Evolutionary conservation across 352 stramenopile genomes (phyloP), one percentile per base, ranked within the genome.

Genomic region (Phytophthora pisi): DNA sequence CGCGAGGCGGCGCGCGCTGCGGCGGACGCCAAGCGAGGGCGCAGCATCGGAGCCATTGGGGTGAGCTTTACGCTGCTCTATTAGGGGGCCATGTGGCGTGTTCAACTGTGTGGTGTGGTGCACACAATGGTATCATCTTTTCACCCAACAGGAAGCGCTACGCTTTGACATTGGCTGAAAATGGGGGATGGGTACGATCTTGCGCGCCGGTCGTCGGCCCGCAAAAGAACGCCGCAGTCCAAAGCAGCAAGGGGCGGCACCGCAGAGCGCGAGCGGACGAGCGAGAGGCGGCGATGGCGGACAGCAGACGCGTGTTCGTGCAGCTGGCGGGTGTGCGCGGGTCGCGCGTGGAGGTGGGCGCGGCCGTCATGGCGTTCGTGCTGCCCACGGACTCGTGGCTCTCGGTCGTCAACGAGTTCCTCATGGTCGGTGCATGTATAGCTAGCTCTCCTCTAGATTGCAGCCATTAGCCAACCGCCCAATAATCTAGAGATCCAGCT

Each of bases 341-440:
- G 24, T 49, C 55, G 24, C 51, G 51, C 15, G 24, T 74, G 51
- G 57, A 74, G 34, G 45, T 79, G 30, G 36, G 61, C 5, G 55
- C 71, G 26, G 76, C 82, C 9, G 76, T 84, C 20, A 90, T 91
- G 75, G 85, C 82, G 0, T 91, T 93, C 53, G 71, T 89, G 24
- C 66, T 80, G 55, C 70, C 85, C 20, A 78, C 75, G 16, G 83
- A 90, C 64, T 76, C 82, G 18, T 91, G 85, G 85, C 62, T 78
- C 40, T 55, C 64, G 3, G 75, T 87, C n/a, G 78, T 93, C 51
- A 93, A 93, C 58, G 85, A 93, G 72, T 90, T 90, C 61, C 72
- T 93, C 73, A 91, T 91, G 85, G 85, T 93, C 40, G 43, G 65
- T 54, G 4, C n/a, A 10, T 51, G 2, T n/a, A 42, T 45, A 15